Evolutionary conservation across 2,329 filamentous ascomycete genomes (phyloP).

Genomic region (Colletotrichum lindemuthianum): DNA sequence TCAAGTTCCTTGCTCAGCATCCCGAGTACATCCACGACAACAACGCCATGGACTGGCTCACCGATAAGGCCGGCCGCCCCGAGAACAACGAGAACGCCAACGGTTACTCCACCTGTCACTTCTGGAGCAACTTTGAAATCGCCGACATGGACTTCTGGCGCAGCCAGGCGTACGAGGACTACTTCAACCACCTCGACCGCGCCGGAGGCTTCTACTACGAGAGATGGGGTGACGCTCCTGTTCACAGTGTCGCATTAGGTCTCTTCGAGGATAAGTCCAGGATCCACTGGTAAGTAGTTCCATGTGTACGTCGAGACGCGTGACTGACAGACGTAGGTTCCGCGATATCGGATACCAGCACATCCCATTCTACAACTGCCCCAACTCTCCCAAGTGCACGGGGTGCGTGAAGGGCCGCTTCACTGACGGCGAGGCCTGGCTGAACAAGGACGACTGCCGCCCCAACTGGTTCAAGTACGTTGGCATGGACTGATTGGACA

Average conservation of each 20-base stretch:
- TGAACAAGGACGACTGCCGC: conserved; percentile 91
- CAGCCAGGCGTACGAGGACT: conserved; percentile 89
- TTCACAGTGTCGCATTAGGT: conserved; percentile 92
- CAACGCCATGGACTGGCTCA: conserved; percentile 89
- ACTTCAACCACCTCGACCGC: conserved; percentile 93
- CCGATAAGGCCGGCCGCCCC: conserved; percentile 79
- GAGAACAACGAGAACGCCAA: conserved; percentile 84
- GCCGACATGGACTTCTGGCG: conserved; percentile 94
- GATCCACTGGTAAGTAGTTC: conserved; percentile 82
- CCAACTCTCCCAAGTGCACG: conserved; percentile 92
- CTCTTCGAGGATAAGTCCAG: conserved; percentile 91
- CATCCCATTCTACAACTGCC: conserved; percentile 98
- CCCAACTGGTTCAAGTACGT: conserved; percentile 98
- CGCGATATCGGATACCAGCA: conserved; percentile 99
- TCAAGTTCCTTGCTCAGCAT: conserved; percentile 88
- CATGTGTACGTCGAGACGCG: neutral
- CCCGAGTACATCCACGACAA: conserved; percentile 83
- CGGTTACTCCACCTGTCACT: conserved; percentile 97
- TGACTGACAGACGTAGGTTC: conserved; percentile 73
- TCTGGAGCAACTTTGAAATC: conserved; percentile 99
- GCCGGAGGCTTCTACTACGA: conserved; percentile 99
- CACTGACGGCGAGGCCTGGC: conserved; percentile 86
- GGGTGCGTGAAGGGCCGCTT: conserved; percentile 88
- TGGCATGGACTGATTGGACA: conserved; percentile 73
- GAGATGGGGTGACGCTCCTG: conserved; percentile 96